phyloP scores from a whole-genome alignment of 306 rosid genomes.

The Quercus robur region DNA sequence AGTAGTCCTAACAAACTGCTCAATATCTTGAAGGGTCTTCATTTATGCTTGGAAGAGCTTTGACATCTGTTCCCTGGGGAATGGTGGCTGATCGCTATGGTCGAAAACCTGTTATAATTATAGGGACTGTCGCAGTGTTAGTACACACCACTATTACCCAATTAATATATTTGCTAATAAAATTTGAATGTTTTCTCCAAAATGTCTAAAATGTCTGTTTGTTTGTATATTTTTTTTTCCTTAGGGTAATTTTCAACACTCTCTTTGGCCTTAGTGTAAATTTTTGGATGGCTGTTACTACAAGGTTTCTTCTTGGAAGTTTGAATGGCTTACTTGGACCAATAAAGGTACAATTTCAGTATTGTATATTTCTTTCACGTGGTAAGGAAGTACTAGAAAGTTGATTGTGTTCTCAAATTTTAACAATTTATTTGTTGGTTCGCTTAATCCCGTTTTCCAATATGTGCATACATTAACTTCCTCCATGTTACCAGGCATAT shows the following conservation, averaged over 20 bases:
- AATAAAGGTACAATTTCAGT: conserved; percentile 55
- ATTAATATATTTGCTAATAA: not conserved
- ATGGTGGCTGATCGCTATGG: conserved; percentile 81
- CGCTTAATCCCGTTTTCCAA: not conserved
- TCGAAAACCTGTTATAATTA: conserved; percentile 64
- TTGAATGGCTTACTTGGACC: conserved; percentile 86
- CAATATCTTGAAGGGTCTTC: conserved; percentile 57
- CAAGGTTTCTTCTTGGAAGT: conserved; percentile 81
- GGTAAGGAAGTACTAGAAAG: not conserved
- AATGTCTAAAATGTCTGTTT: not conserved
- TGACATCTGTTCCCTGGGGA: conserved; percentile 83
- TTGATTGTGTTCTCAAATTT: not conserved
- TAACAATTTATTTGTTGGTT: not conserved
- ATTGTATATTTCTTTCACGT: not conserved
- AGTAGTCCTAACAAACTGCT: not conserved
- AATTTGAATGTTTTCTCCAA: conserved; percentile 1
- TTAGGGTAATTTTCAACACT: conserved; percentile 76
- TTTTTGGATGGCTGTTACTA: conserved; percentile 80
- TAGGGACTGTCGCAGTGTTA: conserved; percentile 58
- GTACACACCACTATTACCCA: conserved; percentile 6
- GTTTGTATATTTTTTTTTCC: conserved; percentile 1
- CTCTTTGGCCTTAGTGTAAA: conserved; percentile 88
- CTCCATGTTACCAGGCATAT: conserved; percentile 59
- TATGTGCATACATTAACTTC: conserved; percentile 1
- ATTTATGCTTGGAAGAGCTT: conserved; percentile 76